phyloP scores from a whole-genome alignment of 495 filamentous ascomycete species.

The Echria macrotheca region DNA sequence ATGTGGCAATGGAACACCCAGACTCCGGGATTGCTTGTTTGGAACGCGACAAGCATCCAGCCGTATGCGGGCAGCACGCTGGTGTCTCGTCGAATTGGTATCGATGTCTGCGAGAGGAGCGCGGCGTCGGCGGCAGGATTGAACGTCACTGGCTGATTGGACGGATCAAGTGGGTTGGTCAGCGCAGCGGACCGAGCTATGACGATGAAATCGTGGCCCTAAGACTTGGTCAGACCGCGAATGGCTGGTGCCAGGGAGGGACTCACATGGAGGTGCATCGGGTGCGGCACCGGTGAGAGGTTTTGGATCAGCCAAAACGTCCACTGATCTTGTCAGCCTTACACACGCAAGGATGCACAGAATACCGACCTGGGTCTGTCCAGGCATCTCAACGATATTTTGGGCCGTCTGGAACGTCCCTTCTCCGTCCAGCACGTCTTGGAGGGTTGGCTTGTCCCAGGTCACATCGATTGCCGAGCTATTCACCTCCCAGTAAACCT shows the following conservation, averaged over 20 bases:
- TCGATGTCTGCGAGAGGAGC: conserved; percentile 25
- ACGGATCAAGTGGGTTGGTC: conserved; percentile 18
- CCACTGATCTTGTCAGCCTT: no score
- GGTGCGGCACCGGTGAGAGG: conserved; percentile 25
- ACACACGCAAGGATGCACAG: no score
- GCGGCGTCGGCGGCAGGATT: conserved; percentile 9
- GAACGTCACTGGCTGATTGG: conserved; percentile 24
- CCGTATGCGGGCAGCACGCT: conserved; percentile 33
- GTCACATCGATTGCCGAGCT: conserved; percentile 18
- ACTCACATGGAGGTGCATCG: conserved; percentile 54
- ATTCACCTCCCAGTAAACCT: conserved; percentile 25
- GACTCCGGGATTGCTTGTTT: conserved; percentile 36
- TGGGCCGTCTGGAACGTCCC: conserved; percentile 28
- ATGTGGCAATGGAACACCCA: conserved; percentile 44
- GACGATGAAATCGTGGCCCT: conserved; percentile 56
- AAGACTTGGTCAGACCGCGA: no score
- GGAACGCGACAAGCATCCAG: conserved; percentile 34
- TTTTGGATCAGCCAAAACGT: conserved; percentile 39
- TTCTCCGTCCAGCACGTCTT: conserved; percentile 31
- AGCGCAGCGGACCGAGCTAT: conserved; percentile 36
- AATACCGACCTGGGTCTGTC: conserved; percentile 31
- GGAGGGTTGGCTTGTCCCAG: conserved; percentile 30
- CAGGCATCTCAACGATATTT: conserved; percentile 33
- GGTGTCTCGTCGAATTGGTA: conserved; percentile 30
- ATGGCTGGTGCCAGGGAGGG: no score